These are phyloP conservation scores for Macaranga tanarius DNA, from an alignment of 441 rosid species.

Conservation along the genomic window DNA sequence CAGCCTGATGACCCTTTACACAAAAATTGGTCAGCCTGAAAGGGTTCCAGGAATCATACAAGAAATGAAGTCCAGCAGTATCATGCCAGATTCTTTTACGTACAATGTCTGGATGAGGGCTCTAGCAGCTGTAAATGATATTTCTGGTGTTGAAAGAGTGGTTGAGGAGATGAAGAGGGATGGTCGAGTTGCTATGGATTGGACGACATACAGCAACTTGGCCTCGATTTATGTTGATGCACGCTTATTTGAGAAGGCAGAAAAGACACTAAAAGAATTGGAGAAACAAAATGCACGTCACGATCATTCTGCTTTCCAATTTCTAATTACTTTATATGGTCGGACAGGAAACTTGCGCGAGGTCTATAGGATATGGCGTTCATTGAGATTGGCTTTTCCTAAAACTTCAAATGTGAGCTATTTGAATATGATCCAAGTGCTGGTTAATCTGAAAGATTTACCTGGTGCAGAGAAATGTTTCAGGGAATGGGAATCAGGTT, in stretches of 20 bases:
- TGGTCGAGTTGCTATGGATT: constrained; percentile 73
- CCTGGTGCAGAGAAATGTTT: constrained; percentile 89
- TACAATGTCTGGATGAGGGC: constrained; percentile 97
- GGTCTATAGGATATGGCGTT: constrained; percentile 88
- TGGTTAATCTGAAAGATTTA: constrained; percentile 78
- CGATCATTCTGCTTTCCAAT: constrained; percentile 72
- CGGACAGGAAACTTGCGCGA: constrained; percentile 59
- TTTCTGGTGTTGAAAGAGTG: constrained; percentile 76
- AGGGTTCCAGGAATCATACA: constrained; percentile 61
- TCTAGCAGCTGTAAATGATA: constrained; percentile 64
- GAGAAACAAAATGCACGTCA: constrained; percentile 49
- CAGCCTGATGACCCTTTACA: constrained; percentile 83
- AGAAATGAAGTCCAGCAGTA: constrained; percentile 70
- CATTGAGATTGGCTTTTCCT: constrained; percentile 73
- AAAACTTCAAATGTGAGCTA: constrained; percentile 73
- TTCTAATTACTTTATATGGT: constrained; percentile 74
- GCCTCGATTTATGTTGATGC: constrained; percentile 78
- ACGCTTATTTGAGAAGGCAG: constrained; percentile 62
- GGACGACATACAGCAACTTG: constrained; percentile 88
- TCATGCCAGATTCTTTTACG: constrained; percentile 60
- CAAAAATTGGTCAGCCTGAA: constrained; percentile 58
- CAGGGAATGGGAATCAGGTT: constrained; percentile 76
- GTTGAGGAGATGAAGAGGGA: constrained; percentile 83
- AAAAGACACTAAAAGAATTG: constrained; percentile 69
- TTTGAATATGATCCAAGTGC: constrained; percentile 83